Base-by-base conservation (phyloP, 164 flowering plant species). In the Malania oleifera region DNA sequence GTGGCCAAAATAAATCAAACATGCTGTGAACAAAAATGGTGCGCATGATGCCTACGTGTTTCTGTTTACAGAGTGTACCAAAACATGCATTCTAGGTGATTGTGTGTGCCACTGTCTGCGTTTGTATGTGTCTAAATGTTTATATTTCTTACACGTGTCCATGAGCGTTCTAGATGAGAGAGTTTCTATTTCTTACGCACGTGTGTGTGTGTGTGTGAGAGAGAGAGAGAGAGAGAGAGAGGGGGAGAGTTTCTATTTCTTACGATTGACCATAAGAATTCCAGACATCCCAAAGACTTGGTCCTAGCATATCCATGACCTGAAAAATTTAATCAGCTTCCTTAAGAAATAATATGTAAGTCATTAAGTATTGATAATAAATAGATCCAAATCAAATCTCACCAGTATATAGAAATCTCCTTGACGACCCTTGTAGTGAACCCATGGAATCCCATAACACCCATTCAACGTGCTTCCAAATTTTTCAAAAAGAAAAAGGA, bases 221-320 rank as follows among this genome's bases (percentile, higher is more conserved):
- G n/a, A n/a, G n/a, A n/a, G n/a, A n/a, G n/a, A n/a, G n/a, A 18
- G 18, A 31, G 23, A 40, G 12, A 54, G 41, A 22, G 52, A 54
- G 50, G 28, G 56, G 28, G 25, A 63, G 43, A 51, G 50, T 60
- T 28, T 19, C 0, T 1, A 53, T 35, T 41, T 43, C 86, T 81
- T 82, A 90, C 97, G 91, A 77, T 60, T 90, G 92, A 43, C 91
- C 87, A 28, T 76, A 61, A 22, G 83, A 67, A 59, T 91, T 87
- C 97, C 97, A 87, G 34, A 87, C 86, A 77, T 87, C 97, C 96
- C 97, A 91, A 19, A 91, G 81, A 72, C 93, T 91, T 7, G 96
- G 96, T 9, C 97, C 97, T 46, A 91, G 89, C 66, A 87, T 86
- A 69, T 91, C 97, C 97, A 91, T 87, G 50, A 87, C 89, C 97